Base-by-base conservation (phyloP, 2,329 filamentous ascomycete genomes). In the Fusarium floridanum region DNA sequence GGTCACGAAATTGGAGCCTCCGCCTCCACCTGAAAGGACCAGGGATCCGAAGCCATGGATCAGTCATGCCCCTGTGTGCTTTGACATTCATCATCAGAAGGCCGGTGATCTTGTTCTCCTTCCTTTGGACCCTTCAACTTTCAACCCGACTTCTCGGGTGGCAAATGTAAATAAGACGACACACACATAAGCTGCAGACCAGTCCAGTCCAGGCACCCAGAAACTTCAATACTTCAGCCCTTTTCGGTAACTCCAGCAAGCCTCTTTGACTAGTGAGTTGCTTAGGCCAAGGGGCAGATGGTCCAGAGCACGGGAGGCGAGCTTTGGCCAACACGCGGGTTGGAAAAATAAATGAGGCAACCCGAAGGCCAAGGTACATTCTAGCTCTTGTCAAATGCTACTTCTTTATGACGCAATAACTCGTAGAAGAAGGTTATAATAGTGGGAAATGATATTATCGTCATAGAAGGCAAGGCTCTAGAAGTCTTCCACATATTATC, bases 211-310 rank as follows among this genome's bases (percentile, higher is more conserved):
- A 74, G 72, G 68, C 71, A 72, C 68, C 45, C 14, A 63, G 55
- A 64, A 60, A 64, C 67, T 68, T 68, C 62, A 72, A 74, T 70
- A 64, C 48, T 70, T 61, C 64, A 64, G 66, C 68, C 70, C 53
- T 70, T 68, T 68, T 65, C 20, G 57, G 68, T 22, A 73, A 73
- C 56, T 53, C 68, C 72, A 75, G 68, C 68, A 70, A 70, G 68
- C 55, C 59, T 68, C 64, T 43, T 68, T 53, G 56, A 36, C 65
- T 50, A 61, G 59, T 48, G 53, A 61, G 34, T 65, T 70, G 72
- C 76, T 77, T 68, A 50, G 68, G 48, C 70, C 72, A 78, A 74
- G 76, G 72, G 72, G 72, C 72, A 74, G 59, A 45, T 45, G 61
- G 61, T 65, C 73, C 61, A 60, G 45, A 71, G 41, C 67, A 59